Evolutionary conservation across 306 rosid species (phyloP).

Genomic region (Vigna unguiculata): DNA sequence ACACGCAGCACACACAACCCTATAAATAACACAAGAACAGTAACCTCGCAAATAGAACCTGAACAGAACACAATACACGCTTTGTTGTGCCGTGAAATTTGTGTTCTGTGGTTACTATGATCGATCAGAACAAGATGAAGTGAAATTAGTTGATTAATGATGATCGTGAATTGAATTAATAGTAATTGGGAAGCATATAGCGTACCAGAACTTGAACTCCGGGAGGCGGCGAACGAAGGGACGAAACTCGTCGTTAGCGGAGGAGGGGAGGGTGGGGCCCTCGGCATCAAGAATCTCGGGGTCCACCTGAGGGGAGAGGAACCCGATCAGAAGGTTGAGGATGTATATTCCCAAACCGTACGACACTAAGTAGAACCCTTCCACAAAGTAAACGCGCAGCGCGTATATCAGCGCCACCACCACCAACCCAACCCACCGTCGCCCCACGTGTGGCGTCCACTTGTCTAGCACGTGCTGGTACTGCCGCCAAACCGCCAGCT

Average conservation of each 20-base stretch:
- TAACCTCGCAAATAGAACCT: neutral
- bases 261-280: conserved; percentile 82
- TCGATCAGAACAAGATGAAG: conserved; percentile 3
- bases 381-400: conserved; percentile 74
- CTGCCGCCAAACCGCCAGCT: conserved; percentile 54
- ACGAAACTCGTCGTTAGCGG: conserved; percentile 88
- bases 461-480: conserved; percentile 87
- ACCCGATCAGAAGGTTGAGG: conserved; percentile 87
- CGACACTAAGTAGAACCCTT: conserved; percentile 92
- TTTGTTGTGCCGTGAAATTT: neutral
- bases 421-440: conserved; percentile 74
- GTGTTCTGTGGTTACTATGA: neutral
- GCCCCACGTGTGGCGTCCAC: conserved; percentile 68
- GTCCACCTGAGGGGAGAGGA: conserved; percentile 96
- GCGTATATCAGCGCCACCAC: conserved; percentile 62
- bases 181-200: neutral
- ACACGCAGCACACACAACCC: neutral
- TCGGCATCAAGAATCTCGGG: conserved; percentile 76
- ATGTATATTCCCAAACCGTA: conserved; percentile 92
- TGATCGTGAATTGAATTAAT: conserved; percentile 3
- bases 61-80: neutral
- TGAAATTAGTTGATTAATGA: neutral
- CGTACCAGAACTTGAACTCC: conserved; percentile 93
- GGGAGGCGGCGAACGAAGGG: conserved; percentile 98
- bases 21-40: conserved; percentile 3